These are phyloP conservation scores for Nidularia pulvinata DNA, from an alignment of 768 basidiomycete genomes.

Conservation along the genomic window DNA sequence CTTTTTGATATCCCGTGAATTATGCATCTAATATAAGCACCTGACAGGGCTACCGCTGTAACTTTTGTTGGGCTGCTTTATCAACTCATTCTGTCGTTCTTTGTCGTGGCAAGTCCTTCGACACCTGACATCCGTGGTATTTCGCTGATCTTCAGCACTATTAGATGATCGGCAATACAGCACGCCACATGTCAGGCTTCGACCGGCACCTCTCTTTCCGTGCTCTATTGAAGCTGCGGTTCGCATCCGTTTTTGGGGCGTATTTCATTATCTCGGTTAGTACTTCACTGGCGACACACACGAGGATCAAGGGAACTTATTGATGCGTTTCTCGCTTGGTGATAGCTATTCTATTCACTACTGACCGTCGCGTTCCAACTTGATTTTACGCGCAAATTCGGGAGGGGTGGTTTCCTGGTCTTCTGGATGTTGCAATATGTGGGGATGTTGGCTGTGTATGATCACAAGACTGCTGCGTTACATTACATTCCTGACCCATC, in stretches of 20 bases:
- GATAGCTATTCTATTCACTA: conserved; percentile 60
- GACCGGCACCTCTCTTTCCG: conserved; percentile 22
- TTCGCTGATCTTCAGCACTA: conserved; percentile 1
- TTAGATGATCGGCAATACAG: conserved; percentile 30
- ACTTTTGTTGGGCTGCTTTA: conserved; percentile 61
- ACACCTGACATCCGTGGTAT: not conserved
- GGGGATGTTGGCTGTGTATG: conserved; percentile 61
- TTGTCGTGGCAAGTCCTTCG: conserved; percentile 28
- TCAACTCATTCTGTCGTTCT: conserved; percentile 42
- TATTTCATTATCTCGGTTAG: conserved; percentile 38
- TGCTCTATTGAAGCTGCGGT: conserved; percentile 30
- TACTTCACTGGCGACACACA: not conserved
- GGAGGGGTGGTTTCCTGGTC: conserved; percentile 53
- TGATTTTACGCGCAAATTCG: conserved; percentile 54
- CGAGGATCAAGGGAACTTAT: too few relatives aligned
- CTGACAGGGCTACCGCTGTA: conserved; percentile 47
- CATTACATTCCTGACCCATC: not conserved
- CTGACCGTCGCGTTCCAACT: conserved; percentile 62
- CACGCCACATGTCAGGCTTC: conserved; percentile 36
- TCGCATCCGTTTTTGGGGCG: conserved; percentile 24
- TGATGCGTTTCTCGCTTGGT: not conserved
- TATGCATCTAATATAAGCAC: not conserved
- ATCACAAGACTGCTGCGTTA: conserved; percentile 3
- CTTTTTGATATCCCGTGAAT: not conserved
- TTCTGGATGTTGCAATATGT: conserved; percentile 75